These are phyloP conservation scores for Petunia secreta DNA, from an alignment of 257 asterid genomes.

Conservation along the genomic window DNA sequence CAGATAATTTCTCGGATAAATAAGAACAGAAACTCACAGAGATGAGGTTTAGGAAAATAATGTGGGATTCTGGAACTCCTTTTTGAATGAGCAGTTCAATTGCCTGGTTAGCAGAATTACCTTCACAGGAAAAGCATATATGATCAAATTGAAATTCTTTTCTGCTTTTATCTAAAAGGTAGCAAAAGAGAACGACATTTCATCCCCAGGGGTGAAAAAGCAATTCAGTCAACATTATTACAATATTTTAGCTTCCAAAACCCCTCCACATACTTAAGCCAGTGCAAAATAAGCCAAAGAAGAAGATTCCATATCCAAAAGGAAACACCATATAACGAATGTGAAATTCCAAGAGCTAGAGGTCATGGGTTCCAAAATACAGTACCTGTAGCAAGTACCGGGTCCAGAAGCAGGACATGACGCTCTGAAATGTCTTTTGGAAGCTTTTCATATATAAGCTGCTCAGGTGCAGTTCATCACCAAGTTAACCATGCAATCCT, in stretches of 20 bases:
- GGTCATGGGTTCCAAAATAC: background rate
- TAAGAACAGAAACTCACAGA: slow-evolving; percentile 63
- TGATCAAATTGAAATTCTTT: slow-evolving; percentile 2
- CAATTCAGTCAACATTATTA: background rate
- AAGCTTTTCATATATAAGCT: slow-evolving; percentile 98
- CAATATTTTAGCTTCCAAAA: background rate
- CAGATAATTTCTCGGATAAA: background rate
- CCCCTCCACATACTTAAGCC: background rate
- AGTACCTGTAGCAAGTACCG: slow-evolving; percentile 98
- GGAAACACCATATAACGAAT: background rate
- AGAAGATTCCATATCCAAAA: background rate
- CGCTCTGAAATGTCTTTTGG: slow-evolving; percentile 91
- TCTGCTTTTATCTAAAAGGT: background rate
- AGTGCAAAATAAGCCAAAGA: slow-evolving; percentile 9
- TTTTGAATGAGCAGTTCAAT: slow-evolving; percentile 88
- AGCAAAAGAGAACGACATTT: background rate
- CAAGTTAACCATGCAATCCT: slow-evolving; percentile 20
- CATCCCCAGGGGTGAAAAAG: background rate
- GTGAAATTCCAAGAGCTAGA: background rate
- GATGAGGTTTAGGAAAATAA: slow-evolving; percentile 91
- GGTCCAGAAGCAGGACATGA: slow-evolving; percentile 96
- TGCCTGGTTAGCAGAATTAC: slow-evolving; percentile 99
- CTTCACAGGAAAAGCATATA: slow-evolving; percentile 40
- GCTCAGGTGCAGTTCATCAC: slow-evolving; percentile 31
- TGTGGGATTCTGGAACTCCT: slow-evolving; percentile 98